A percentile compares a stretch with the other conserved stretches of the same genome.
Evolutionary conservation across 345 rosid species (phyloP).

Genomic region (Salix exigua): DNA sequence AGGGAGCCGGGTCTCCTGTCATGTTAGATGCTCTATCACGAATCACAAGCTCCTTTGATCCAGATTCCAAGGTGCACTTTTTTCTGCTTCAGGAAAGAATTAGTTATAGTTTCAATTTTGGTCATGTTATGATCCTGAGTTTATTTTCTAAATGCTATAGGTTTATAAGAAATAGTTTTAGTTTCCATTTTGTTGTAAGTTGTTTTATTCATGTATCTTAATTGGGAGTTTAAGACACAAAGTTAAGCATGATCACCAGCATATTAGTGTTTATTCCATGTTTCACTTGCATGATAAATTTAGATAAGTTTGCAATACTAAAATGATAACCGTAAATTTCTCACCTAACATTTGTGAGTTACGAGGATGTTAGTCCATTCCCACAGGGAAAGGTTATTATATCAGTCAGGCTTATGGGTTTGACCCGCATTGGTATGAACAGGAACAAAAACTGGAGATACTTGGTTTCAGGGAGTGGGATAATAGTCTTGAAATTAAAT

Average conservation of each 20-base stretch:
- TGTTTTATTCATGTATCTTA: not conserved
- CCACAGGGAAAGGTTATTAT: not conserved
- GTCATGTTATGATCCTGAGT: not conserved
- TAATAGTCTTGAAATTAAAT: not conserved
- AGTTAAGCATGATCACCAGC: not conserved
- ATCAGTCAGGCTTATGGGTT: not conserved
- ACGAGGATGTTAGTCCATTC: not conserved
- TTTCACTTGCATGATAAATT: not conserved
- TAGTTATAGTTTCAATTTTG: no score
- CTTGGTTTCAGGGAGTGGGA: not conserved
- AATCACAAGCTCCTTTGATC: constrained; percentile 64
- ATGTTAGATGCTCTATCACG: constrained; percentile 90
- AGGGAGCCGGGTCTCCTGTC: constrained; percentile 97
- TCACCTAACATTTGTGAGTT: not conserved
- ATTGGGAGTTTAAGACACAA: not conserved
- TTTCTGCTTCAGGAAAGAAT: not conserved
- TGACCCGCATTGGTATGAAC: not conserved
- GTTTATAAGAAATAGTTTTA: not conserved
- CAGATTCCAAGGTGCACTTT: constrained; percentile 60
- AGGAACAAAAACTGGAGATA: not conserved
- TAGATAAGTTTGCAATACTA: not conserved
- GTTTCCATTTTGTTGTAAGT: not conserved
- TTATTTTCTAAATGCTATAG: not conserved
- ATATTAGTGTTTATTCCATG: not conserved
- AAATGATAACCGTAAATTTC: not conserved